Percentiles rank a stretch among this genome's conserved stretches.
phyloP scores from a whole-genome alignment of 2,329 filamentous ascomycete species.

The Aspergillus quadricinctus region DNA sequence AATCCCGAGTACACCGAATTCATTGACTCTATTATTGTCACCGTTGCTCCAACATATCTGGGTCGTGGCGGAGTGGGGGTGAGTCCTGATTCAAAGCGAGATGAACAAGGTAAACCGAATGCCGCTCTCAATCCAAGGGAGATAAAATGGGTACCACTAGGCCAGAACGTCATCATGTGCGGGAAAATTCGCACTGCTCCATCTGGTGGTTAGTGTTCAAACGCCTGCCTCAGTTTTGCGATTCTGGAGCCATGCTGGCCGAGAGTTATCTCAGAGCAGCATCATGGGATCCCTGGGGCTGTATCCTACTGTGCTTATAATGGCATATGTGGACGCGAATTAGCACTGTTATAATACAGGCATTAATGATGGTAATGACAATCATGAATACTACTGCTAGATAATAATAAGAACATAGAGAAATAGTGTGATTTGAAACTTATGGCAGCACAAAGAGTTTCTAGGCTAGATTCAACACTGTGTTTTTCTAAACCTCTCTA shows the following conservation, averaged over 20 bases:
- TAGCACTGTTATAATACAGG: neutral
- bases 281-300: neutral
- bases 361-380: neutral
- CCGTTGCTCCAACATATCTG: conserved; percentile 86
- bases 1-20: conserved; percentile 55
- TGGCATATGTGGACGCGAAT: neutral
- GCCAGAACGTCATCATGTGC: conserved; percentile 78
- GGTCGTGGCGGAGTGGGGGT: conserved; percentile 77
- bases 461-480: neutral
- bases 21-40: conserved; percentile 76
- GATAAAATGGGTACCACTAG: conserved; percentile 72
- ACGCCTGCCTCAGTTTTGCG: neutral
- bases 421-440: neutral
- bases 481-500: neutral
- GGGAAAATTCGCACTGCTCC: conserved; percentile 49
- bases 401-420: neutral
- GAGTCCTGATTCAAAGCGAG: conserved; percentile 58
- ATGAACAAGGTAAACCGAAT: conserved; percentile 48
- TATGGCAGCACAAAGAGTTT: neutral
- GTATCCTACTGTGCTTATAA: neutral
- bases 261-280: neutral
- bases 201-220: conserved; percentile 2
- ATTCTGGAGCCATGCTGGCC: neutral
- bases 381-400: neutral
- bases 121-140: conserved; percentile 62